phyloP scores from a whole-genome alignment of 768 basidiomycete genomes.

The Rhodocollybia butyracea region DNA sequence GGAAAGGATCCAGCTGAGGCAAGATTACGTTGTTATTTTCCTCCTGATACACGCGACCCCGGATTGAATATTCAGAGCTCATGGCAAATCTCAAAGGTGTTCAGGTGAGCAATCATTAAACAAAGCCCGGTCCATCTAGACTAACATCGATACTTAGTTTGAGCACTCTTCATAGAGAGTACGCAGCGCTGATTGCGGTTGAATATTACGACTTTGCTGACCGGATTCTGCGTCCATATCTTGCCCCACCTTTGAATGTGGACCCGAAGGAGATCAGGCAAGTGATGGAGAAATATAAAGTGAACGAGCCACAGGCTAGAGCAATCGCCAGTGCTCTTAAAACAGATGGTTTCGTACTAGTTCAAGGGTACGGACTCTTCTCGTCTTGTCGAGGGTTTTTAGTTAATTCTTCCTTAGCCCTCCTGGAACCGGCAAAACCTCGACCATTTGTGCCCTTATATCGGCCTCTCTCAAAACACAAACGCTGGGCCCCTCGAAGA shows the following conservation, averaged over 20 bases:
- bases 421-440: constrained; percentile 98
- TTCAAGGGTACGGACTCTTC: constrained; percentile 75
- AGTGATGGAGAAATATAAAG: constrained; percentile 64
- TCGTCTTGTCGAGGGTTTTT: neutral
- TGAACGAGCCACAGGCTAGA: constrained; percentile 93
- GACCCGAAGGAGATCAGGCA: constrained; percentile 51
- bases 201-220: constrained; percentile 77
- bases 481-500: constrained; percentile 44
- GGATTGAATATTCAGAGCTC: constrained; percentile 61
- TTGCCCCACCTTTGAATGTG: constrained; percentile 43
- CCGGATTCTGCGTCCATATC: constrained; percentile 67
- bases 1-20: constrained; percentile 47
- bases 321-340: constrained; percentile 79
- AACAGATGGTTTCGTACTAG: constrained; percentile 78
- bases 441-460: constrained; percentile 94
- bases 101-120: constrained; percentile 54
- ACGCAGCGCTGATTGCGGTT: constrained; percentile 77
- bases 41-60: constrained; percentile 41
- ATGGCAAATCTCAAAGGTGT: constrained; percentile 78
- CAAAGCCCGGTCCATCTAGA: neutral
- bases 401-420: constrained; percentile 49
- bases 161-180: constrained; percentile 90
- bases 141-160: constrained; percentile 48
- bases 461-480: constrained; percentile 73
- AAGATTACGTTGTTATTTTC: constrained; percentile 53